Evolutionary conservation across 345 rosid genomes (phyloP), one percentile per base, ranked within the genome.

Genomic region (Raphanus raphanistrum): DNA sequence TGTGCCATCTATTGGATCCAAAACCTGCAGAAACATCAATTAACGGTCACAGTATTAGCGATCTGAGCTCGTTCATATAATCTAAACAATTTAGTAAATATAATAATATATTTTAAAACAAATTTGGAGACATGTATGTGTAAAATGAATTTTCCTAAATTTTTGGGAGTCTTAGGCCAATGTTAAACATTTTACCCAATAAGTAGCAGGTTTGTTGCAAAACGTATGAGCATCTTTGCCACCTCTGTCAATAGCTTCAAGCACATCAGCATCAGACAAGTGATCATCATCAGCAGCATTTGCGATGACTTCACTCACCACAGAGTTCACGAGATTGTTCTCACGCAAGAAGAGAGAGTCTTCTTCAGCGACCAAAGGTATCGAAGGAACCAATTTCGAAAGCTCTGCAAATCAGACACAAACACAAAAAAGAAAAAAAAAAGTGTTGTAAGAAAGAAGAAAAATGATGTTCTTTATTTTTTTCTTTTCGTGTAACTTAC

Each of bases 341-440:
- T 86, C 72, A 61, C 89, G 85, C 73, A 94, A 64, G 80, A 85
- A 89, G 2, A 85, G 80, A 74, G 97, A 89, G 81, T 94, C 97
- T 82, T 94, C 98, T 78, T 92, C 98, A 68, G 97, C 98, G 72
- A 94, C 97, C 81, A 94, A 74, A 9, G 98, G 97, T 82, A 92
- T 86, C 27, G 88, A 84, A 72, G 98, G 98, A 85, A 92, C 90
- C 80, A 73, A 61, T 71, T 84, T 86, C 58, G 93, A 70, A 66
- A 94, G 82, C 85, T 92, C 97, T 94, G 76, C 71, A 76, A 50
- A 74, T 28, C 72, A 68, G 52, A 31, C 8, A 62, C 6, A 62
- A 62, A 45, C 21, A 36, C 12, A 28, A 28, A 28, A 28, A 28
- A 3, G 4, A 28, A 4, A 28, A 28, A 28, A 28, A 28, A 45